Evolutionary conservation across 2,329 filamentous ascomycete species (phyloP).

Genomic region (Diaporthe vaccinii): DNA sequence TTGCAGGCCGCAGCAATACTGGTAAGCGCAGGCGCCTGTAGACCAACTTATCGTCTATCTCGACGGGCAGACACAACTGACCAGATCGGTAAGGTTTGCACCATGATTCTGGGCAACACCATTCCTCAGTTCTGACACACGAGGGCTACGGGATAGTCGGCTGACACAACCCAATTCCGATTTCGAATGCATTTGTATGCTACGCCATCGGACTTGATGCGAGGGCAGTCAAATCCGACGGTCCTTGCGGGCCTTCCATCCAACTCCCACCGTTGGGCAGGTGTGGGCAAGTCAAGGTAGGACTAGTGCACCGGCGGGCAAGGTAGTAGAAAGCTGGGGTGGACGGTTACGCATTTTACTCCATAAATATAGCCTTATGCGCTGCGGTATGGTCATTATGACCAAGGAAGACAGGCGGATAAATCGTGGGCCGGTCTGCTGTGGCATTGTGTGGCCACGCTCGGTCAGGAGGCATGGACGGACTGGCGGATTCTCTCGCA

Average conservation of each 20-base stretch:
- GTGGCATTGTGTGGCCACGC: neutral
- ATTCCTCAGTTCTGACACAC: neutral
- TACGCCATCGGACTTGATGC: neutral
- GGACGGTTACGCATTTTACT: neutral
- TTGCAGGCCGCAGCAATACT: neutral
- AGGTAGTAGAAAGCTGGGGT: neutral
- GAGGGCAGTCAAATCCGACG: neutral
- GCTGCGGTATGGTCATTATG: neutral
- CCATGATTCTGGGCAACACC: neutral
- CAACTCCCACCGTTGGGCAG: neutral
- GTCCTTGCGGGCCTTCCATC: neutral
- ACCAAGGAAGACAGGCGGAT: neutral
- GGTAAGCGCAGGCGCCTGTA: neutral
- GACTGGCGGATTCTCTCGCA: slow-evolving; percentile 10
- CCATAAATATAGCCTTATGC: neutral
- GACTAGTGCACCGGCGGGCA: neutral
- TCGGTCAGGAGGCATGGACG: slow-evolving; percentile 15
- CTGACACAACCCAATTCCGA: neutral
- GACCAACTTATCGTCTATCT: neutral
- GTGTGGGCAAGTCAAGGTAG: neutral
- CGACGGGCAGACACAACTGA: neutral
- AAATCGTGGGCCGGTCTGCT: neutral
- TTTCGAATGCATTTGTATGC: neutral
- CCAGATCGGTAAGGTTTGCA: slow-evolving; percentile 6
- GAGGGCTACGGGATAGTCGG: neutral